A percentile compares a stretch with the other conserved stretches of the same genome.
These are phyloP conservation scores for Aspergillus mulundensis DNA, from an alignment of 495 filamentous ascomycete species.

Conservation along the genomic window DNA sequence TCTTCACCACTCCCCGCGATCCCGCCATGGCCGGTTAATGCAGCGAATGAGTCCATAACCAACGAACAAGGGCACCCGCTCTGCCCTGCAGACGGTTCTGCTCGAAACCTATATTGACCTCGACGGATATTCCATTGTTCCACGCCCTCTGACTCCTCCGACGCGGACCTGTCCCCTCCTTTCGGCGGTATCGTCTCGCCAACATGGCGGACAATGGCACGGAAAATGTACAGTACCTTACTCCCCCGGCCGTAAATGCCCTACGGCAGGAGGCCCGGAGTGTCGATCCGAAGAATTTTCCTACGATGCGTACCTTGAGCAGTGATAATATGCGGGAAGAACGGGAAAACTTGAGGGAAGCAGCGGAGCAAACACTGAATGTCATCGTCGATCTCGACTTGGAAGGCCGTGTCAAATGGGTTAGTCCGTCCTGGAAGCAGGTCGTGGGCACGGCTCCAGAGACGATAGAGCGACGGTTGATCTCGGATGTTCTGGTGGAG, in stretches of 20 bases:
- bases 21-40: conserved; percentile 42
- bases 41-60: conserved; percentile 45
- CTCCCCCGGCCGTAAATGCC: conserved; percentile 50
- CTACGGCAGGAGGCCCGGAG: conserved; percentile 50
- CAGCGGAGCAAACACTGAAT: conserved; percentile 92
- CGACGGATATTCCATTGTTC: neutral
- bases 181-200: conserved; percentile 17
- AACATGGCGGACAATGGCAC: conserved; percentile 46
- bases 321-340: conserved; percentile 70
- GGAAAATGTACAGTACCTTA: conserved; percentile 40
- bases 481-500: conserved; percentile 76
- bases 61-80: conserved; percentile 42
- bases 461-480: conserved; percentile 68
- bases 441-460: conserved; percentile 77
- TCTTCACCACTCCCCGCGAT: conserved; percentile 15
- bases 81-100: conserved; percentile 49
- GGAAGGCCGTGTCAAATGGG: conserved; percentile 86
- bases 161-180: conserved; percentile 1
- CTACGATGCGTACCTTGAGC: conserved; percentile 58
- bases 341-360: conserved; percentile 87
- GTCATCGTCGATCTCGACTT: conserved; percentile 90
- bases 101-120: conserved; percentile 20
- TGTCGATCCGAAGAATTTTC: conserved; percentile 35
- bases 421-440: conserved; percentile 94
- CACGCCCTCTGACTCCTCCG: conserved; percentile 5